Evolutionary conservation across 768 basidiomycete species (phyloP).

Genomic region (Serendipita vermifera): DNA sequence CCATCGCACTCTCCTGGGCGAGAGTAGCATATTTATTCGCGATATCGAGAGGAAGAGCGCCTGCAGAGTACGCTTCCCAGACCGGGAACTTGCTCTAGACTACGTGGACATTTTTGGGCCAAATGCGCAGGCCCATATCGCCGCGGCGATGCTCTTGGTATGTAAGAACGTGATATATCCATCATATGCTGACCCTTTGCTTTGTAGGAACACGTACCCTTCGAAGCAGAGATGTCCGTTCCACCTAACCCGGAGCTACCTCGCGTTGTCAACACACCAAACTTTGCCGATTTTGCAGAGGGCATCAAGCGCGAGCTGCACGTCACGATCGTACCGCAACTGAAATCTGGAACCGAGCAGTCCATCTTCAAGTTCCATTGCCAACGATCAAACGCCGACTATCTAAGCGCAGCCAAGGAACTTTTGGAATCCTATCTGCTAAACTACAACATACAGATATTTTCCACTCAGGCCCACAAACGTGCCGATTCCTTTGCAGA

Average conservation of each 20-base stretch:
- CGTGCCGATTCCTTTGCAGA: slow-evolving; percentile 88
- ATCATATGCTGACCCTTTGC: slow-evolving; percentile 6
- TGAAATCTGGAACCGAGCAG: slow-evolving; percentile 49
- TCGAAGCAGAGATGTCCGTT: slow-evolving; percentile 88
- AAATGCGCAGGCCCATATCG: slow-evolving; percentile 92
- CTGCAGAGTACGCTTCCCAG: slow-evolving; percentile 81
- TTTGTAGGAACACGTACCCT: slow-evolving; percentile 85
- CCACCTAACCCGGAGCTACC: slow-evolving; percentile 73
- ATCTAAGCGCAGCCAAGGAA: slow-evolving; percentile 77
- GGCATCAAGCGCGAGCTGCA: slow-evolving; percentile 89
- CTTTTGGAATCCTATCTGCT: slow-evolving; percentile 85
- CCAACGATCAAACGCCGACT: slow-evolving; percentile 90
- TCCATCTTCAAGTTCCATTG: slow-evolving; percentile 85
- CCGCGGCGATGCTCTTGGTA: slow-evolving; percentile 88
- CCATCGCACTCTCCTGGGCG: slow-evolving; percentile 87
- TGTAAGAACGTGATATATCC: slow-evolving; percentile 19
- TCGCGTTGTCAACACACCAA: slow-evolving; percentile 58
- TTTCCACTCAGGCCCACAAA: slow-evolving; percentile 61
- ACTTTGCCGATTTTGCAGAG: slow-evolving; percentile 77
- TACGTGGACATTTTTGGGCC: slow-evolving; percentile 94
- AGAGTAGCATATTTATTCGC: slow-evolving; percentile 93
- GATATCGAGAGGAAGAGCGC: slow-evolving; percentile 97
- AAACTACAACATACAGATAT: slow-evolving; percentile 69
- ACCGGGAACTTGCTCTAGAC: slow-evolving; percentile 89
- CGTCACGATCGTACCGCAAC: slow-evolving; percentile 74